Evolutionary conservation across 768 basidiomycete genomes (phyloP), one percentile per base, ranked within the genome.

Genomic region (Amanita rimosa): DNA sequence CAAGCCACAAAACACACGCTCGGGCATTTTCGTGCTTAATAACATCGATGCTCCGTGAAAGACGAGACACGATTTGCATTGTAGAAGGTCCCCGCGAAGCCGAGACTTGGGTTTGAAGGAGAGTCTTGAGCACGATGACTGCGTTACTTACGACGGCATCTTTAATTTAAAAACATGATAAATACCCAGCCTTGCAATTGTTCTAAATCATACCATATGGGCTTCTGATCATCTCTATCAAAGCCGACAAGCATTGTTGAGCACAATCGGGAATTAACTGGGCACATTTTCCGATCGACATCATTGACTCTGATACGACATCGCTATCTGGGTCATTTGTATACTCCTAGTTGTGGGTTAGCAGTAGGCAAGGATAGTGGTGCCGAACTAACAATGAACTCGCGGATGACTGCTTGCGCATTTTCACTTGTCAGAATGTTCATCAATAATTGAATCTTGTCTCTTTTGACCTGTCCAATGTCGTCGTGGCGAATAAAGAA

Each of bases 1-100:
- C 91, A 0, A 97, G 76, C 92, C 95, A 96, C 21, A 91, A 67
- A 1, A 97, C 81, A 55, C 87, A 92, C 0, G 94, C 91, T 26
- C 89, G 70, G 1, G 94, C 92, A 57, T 81, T 76, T 1, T 82
- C 70, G 56, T 93, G 88, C 6, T 69, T 75, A 44, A 97, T 87
- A 45, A 81, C 82, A 42, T 91, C 87, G 40, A 95, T 75, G 27
- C 77, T 75, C 43, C 76, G 72, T 0, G 91, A 89, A 5, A 97
- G 78, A 31, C 80, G 78, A 3, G 81, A 74, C n/a, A 95, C 82
- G 8, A 83, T 60, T 0, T 88, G 76, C 50, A 13, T 53, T 55
- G 2, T 56, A 48, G n/a, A 57, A 48, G 8, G 55, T 52, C 4
- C 59, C 51, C n/a, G 62, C 48, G 7, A 44, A 24, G 64, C 53